phyloP scores from a whole-genome alignment of 139 green algal species.

The Mesostigma viride region DNA sequence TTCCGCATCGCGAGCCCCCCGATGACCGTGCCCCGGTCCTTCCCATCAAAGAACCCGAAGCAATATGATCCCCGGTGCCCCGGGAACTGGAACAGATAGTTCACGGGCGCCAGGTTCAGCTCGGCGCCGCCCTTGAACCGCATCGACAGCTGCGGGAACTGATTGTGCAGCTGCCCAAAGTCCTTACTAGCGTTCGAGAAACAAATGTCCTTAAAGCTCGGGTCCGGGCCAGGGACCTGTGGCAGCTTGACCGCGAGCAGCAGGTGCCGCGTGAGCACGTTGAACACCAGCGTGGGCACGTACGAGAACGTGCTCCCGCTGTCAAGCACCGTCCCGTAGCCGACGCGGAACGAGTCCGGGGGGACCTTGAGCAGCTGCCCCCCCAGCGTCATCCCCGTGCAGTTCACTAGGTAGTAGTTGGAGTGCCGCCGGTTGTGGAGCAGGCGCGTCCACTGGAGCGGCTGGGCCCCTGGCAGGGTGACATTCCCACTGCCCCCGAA shows the following conservation, averaged over 20 bases:
- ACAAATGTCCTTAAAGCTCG: conserved; percentile 79
- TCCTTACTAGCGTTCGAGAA: conserved; percentile 43
- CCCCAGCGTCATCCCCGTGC: conserved; percentile 50
- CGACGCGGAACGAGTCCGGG: conserved; percentile 35
- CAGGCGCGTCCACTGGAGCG: not conserved
- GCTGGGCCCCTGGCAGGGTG: no score
- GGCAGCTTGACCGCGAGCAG: conserved; percentile 4
- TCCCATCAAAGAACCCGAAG: conserved; percentile 84
- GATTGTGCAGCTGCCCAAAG: conserved; percentile 29
- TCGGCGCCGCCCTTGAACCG: conserved; percentile 39
- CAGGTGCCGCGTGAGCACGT: conserved; percentile 33
- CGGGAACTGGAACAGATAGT: conserved; percentile 68
- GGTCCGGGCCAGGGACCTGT: conserved; percentile 22
- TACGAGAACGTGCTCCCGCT: conserved; percentile 93
- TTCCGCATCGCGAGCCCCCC: conserved; percentile 44
- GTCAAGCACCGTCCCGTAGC: conserved; percentile 85
- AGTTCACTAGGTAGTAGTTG: conserved; percentile 68
- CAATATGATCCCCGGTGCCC: conserved; percentile 54
- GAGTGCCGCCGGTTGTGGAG: no score
- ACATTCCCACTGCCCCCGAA: no score
- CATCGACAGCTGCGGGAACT: conserved; percentile 58
- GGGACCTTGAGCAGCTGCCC: conserved; percentile 20
- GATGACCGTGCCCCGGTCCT: conserved; percentile 56
- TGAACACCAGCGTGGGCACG: conserved; percentile 60
- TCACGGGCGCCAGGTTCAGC: conserved; percentile 51